Evolutionary conservation across 441 rosid genomes (phyloP).

Genomic region (Bruguiera hainesii): DNA sequence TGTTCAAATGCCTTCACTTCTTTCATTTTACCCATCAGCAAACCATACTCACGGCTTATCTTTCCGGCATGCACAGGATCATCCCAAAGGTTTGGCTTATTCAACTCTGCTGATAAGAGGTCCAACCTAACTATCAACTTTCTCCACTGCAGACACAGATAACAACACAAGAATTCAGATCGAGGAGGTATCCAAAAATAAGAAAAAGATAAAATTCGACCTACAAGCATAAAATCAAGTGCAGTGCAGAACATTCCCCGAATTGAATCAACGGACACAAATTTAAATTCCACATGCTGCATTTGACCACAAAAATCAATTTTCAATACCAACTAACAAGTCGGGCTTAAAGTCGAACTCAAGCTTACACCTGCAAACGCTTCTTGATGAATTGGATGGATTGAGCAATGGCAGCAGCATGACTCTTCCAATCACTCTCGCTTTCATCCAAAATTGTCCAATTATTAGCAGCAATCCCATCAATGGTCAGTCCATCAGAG

Average conservation of each 20-base stretch:
- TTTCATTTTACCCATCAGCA: conserved; percentile 67
- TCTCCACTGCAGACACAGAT: conserved; percentile 65
- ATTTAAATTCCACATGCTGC: too few relatives aligned
- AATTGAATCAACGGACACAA: too few relatives aligned
- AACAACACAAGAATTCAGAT: conserved; percentile 14
- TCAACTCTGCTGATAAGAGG: conserved; percentile 63
- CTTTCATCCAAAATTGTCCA: conserved; percentile 80
- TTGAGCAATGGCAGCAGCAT: conserved; percentile 88
- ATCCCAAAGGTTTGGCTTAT: conserved; percentile 78
- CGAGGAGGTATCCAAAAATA: background rate
- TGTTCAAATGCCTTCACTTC: conserved; percentile 69
- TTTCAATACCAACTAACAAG: too few relatives aligned
- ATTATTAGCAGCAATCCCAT: conserved; percentile 59
- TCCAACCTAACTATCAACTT: conserved; percentile 59
- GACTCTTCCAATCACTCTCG: conserved; percentile 90
- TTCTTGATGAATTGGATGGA: conserved; percentile 85
- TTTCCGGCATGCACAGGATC: conserved; percentile 88
- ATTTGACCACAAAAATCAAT: too few relatives aligned
- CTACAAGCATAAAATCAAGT: background rate
- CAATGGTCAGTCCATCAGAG: conserved; percentile 78
- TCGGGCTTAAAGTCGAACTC: too few relatives aligned
- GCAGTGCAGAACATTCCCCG: background rate
- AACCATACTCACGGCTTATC: conserved; percentile 92
- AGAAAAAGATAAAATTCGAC: background rate
- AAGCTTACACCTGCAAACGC: conserved; percentile 67